Evolutionary conservation across 129 eudicot genomes (phyloP).

Genomic region (Scalesia atractyloides): DNA sequence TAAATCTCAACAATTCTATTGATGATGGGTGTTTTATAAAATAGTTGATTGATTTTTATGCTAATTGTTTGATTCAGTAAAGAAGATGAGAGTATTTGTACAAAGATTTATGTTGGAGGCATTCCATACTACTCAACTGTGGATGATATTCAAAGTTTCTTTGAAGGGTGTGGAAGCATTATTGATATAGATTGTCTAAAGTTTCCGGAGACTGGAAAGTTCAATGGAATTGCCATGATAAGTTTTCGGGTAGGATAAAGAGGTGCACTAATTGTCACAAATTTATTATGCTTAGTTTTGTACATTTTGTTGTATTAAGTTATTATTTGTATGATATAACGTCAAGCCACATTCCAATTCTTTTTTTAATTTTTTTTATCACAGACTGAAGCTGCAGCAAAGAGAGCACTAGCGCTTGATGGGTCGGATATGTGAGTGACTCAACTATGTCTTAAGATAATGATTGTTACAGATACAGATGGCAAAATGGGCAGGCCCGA

Average conservation of each 20-base stretch:
- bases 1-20: background rate
- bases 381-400: constrained; percentile 96
- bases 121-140: constrained; percentile 93
- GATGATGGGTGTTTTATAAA: constrained; percentile 12
- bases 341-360: background rate
- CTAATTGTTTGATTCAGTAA: constrained; percentile 45
- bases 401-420: constrained; percentile 87
- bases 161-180: constrained; percentile 93
- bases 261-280: background rate
- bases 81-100: constrained; percentile 41
- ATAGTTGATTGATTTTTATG: background rate
- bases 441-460: background rate
- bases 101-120: constrained; percentile 93
- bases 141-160: constrained; percentile 90
- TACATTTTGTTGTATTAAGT: background rate
- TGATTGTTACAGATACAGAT: background rate
- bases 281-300: background rate
- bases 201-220: constrained; percentile 93
- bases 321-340: background rate
- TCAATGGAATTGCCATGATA: constrained; percentile 94
- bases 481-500: constrained; percentile 1
- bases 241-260: constrained; percentile 69
- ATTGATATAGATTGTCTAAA: constrained; percentile 78
- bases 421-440: constrained; percentile 92
- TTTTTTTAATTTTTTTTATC: constrained; percentile 13